Conservation (phyloP, 2,329 filamentous ascomycete species). For the Cladophialophora psammophila region DNA sequence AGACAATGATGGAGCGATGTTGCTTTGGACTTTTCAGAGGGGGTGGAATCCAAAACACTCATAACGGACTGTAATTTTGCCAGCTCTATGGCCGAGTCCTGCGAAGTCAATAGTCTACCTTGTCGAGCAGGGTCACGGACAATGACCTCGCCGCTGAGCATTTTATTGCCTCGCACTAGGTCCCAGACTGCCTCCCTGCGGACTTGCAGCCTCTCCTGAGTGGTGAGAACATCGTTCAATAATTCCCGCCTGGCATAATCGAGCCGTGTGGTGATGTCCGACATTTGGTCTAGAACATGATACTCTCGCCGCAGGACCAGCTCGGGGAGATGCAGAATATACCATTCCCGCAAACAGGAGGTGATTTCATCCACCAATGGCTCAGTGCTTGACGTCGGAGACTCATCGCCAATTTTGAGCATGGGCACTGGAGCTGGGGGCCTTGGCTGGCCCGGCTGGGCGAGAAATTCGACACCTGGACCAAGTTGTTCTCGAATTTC, state of each 20-base stretch:
- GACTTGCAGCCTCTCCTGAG: conserved; percentile 78
- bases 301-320: conserved; percentile 85
- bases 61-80: conserved; percentile 93
- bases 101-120: conserved; percentile 85
- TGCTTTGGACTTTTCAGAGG: conserved; percentile 70
- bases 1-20: conserved; percentile 69
- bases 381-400: conserved; percentile 84
- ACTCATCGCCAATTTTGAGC: conserved; percentile 97
- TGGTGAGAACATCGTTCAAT: conserved; percentile 90
- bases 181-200: conserved; percentile 96
- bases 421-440: conserved; percentile 94
- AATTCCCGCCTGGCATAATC: conserved; percentile 88
- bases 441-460: conserved; percentile 53
- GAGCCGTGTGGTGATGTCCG: conserved; percentile 79
- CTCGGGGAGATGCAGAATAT: conserved; percentile 95
- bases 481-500: conserved; percentile 92
- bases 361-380: conserved; percentile 97
- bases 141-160: conserved; percentile 91
- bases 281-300: conserved; percentile 78
- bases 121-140: conserved; percentile 85
- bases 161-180: conserved; percentile 89
- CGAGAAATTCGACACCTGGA: conserved; percentile 17
- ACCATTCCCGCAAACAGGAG: conserved; percentile 96
- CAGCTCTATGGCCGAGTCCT: conserved; percentile 91
- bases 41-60: conserved; percentile 88